phyloP scores from a whole-genome alignment of 306 rosid species.

The Vigna reflexopilosa region DNA sequence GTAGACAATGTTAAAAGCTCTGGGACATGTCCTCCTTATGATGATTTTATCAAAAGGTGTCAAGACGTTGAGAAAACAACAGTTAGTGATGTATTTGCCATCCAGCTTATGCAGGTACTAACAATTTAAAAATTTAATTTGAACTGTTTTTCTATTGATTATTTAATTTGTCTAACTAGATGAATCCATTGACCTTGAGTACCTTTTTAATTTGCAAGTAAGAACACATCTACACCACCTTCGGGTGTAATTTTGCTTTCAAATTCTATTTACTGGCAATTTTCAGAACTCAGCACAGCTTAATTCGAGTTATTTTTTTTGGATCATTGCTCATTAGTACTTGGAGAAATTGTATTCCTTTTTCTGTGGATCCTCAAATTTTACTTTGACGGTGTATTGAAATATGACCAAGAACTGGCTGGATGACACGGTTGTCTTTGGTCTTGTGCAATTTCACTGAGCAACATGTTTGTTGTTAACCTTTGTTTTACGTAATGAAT shows the following conservation, averaged over 20 bases:
- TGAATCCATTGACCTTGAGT: constrained; percentile 8
- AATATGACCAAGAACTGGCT: constrained; percentile 8
- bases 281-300: constrained; percentile 5
- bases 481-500: constrained; percentile 1
- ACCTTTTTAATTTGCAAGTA: constrained; percentile 1
- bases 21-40: constrained; percentile 65
- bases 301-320: neutral
- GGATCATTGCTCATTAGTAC: neutral
- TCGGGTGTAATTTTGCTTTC: constrained; percentile 11
- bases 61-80: constrained; percentile 84
- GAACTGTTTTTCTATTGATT: constrained; percentile 18
- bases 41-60: constrained; percentile 74
- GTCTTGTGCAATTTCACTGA: constrained; percentile 4
- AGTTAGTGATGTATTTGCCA: constrained; percentile 89
- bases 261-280: constrained; percentile 19
- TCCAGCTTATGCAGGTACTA: constrained; percentile 96
- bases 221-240: neutral
- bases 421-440: neutral
- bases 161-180: constrained; percentile 25
- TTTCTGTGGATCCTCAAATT: constrained; percentile 1
- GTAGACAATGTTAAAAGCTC: constrained; percentile 52
- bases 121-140: constrained; percentile 16
- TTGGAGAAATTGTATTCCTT: neutral
- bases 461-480: neutral
- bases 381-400: neutral